phyloP scores from a whole-genome alignment of 495 filamentous ascomycete genomes.

The Ramalina intermedia region DNA sequence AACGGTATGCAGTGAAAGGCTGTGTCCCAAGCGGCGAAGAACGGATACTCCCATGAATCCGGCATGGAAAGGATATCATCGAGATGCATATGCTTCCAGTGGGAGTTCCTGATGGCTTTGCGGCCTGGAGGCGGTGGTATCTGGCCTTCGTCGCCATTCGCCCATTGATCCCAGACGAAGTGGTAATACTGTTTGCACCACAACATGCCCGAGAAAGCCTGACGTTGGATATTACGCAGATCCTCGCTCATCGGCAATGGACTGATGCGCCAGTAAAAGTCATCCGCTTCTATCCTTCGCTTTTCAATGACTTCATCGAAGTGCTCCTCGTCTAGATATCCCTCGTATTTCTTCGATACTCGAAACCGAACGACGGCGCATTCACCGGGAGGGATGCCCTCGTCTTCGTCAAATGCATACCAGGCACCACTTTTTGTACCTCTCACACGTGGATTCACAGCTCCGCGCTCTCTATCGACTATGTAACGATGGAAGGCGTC shows the following conservation, averaged over 20 bases:
- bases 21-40: conserved; percentile 96
- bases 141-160: conserved; percentile 51
- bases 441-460: conserved; percentile 62
- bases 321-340: conserved; percentile 77
- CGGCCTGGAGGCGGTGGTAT: conserved; percentile 61
- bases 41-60: conserved; percentile 96
- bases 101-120: conserved; percentile 67
- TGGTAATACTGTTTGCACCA: conserved; percentile 97
- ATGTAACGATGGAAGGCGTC: conserved; percentile 88
- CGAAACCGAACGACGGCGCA: conserved; percentile 93
- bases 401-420: conserved; percentile 81
- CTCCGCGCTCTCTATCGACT: conserved; percentile 62
- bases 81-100: conserved; percentile 87
- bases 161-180: conserved; percentile 96
- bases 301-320: conserved; percentile 88
- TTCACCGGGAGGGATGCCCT: conserved; percentile 74
- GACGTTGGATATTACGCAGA: conserved; percentile 84
- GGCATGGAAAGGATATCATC: conserved; percentile 96
- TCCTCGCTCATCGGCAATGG: conserved; percentile 91
- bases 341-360: conserved; percentile 54
- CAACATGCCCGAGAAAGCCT: conserved; percentile 91
- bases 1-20: conserved; percentile 93
- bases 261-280: conserved; percentile 88
- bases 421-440: conserved; percentile 87
- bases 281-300: conserved; percentile 74